phyloP scores from a whole-genome alignment of 805 yeast species.

The Saccharomycopsis sp. region DNA sequence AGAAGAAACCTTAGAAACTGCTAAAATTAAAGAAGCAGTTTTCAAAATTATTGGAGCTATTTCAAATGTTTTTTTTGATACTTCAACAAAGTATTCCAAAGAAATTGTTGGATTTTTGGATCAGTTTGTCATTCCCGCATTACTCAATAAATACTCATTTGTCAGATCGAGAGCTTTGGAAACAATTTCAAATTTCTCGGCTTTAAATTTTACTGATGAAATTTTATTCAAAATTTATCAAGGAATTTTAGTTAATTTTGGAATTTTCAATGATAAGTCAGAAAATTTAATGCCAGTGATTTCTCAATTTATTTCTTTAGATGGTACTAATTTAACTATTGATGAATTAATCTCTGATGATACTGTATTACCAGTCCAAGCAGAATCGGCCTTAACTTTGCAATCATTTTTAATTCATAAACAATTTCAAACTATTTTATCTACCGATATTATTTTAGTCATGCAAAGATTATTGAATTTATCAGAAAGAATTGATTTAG shows the following conservation, averaged over 20 bases:
- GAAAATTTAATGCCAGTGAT: not conserved
- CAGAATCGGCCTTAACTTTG: slow-evolving; percentile 77
- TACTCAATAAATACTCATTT: slow-evolving; percentile 50
- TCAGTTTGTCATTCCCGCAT: slow-evolving; percentile 59
- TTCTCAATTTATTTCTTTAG: slow-evolving; percentile 5
- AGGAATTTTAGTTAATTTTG: slow-evolving; percentile 20
- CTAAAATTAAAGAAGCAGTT: slow-evolving; percentile 67
- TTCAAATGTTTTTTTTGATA: slow-evolving; percentile 43
- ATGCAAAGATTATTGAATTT: slow-evolving; percentile 70
- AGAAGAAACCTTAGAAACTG: slow-evolving; percentile 37
- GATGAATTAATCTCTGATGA: slow-evolving; percentile 24
- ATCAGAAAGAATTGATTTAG: slow-evolving; percentile 77
- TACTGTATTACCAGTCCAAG: slow-evolving; percentile 58
- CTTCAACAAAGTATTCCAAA: slow-evolving; percentile 43
- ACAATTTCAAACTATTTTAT: slow-evolving; percentile 52
- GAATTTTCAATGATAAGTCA: slow-evolving; percentile 4
- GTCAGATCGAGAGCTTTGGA: slow-evolving; percentile 70
- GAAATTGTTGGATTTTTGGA: slow-evolving; percentile 56
- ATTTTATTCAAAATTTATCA: slow-evolving; percentile 29
- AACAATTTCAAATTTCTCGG: slow-evolving; percentile 53
- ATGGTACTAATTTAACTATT: not conserved
- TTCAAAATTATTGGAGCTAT: slow-evolving; percentile 71
- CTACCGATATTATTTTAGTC: slow-evolving; percentile 61
- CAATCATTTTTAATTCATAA: slow-evolving; percentile 64
- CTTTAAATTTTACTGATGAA: slow-evolving; percentile 37